Evolutionary conservation across 2,329 filamentous ascomycete species (phyloP).

Genomic region (Purpureocillium lavendulum): DNA sequence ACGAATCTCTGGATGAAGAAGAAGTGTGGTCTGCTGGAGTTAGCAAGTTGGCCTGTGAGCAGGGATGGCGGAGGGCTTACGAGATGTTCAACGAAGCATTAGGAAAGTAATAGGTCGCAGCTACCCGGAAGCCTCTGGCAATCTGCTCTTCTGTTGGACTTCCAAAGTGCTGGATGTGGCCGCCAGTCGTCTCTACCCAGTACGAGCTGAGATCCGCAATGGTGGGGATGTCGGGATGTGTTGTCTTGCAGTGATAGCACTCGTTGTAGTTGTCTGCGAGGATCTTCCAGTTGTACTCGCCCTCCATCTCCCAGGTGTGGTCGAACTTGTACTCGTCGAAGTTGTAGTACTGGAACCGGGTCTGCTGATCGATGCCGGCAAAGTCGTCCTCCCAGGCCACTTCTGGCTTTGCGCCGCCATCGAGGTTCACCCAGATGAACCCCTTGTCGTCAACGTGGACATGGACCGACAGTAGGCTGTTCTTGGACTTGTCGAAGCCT

Average conservation of each 20-base stretch:
- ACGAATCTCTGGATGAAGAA: slow-evolving; percentile 57
- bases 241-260: slow-evolving; percentile 54
- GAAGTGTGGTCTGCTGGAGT: slow-evolving; percentile 41
- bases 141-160: slow-evolving; percentile 38
- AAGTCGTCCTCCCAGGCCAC: slow-evolving; percentile 45
- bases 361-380: slow-evolving; percentile 34
- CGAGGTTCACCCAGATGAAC: slow-evolving; percentile 53
- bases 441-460: slow-evolving; percentile 43
- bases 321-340: slow-evolving; percentile 48
- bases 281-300: slow-evolving; percentile 52
- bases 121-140: slow-evolving; percentile 33
- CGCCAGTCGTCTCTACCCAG: slow-evolving; percentile 37
- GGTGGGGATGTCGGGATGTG: slow-evolving; percentile 48
- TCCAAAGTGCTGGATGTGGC: slow-evolving; percentile 42
- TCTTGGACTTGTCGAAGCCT: slow-evolving; percentile 47
- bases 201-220: slow-evolving; percentile 51
- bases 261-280: slow-evolving; percentile 58
- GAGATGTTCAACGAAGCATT: slow-evolving; percentile 42
- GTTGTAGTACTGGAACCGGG: slow-evolving; percentile 34
- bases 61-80: slow-evolving; percentile 24
- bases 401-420: slow-evolving; percentile 34
- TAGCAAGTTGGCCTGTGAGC: neutral
- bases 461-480: slow-evolving; percentile 47
- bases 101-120: slow-evolving; percentile 40
- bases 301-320: slow-evolving; percentile 48